These are phyloP conservation scores for Colletotrichum caudatum DNA, from an alignment of 2,329 filamentous ascomycete species.

Conservation along the genomic window DNA sequence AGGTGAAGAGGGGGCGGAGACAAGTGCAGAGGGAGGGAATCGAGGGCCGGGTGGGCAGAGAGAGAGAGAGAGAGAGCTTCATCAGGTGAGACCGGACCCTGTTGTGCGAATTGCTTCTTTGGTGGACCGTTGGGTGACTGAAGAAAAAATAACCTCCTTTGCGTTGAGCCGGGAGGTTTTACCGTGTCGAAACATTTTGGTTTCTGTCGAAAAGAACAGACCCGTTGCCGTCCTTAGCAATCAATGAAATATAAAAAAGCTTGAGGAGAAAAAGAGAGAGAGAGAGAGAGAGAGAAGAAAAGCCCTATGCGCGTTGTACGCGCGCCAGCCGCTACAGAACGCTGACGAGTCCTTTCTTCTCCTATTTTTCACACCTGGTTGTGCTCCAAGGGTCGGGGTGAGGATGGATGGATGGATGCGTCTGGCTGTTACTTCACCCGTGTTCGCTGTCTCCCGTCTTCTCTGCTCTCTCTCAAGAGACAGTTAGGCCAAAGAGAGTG, in stretches of 20 bases:
- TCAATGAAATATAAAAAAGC: constrained; percentile 10
- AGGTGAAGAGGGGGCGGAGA: neutral
- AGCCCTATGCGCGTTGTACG: neutral
- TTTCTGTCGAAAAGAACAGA: neutral
- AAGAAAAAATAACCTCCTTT: neutral
- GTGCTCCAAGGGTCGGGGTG: neutral
- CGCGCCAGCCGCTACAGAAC: too few species aligned
- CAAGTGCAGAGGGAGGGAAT: neutral
- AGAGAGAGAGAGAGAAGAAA: neutral
- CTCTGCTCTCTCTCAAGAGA: neutral
- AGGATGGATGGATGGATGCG: neutral
- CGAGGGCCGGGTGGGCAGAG: neutral
- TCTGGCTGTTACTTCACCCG: neutral
- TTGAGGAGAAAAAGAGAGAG: neutral
- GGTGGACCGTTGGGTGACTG: constrained; percentile 3
- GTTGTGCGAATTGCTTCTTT: neutral
- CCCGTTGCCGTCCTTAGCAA: constrained; percentile 4
- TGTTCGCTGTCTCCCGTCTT: too few species aligned
- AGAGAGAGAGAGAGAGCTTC: neutral
- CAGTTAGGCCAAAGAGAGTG: neutral
- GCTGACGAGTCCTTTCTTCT: neutral
- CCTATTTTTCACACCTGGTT: neutral
- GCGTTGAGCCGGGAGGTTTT: neutral
- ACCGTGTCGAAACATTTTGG: neutral
- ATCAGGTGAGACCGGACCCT: neutral